Percentiles rank a stretch among this genome's conserved stretches.
phyloP scores from a whole-genome alignment of 108 stramenopile genomes.

The Skeletonema costatum region DNA sequence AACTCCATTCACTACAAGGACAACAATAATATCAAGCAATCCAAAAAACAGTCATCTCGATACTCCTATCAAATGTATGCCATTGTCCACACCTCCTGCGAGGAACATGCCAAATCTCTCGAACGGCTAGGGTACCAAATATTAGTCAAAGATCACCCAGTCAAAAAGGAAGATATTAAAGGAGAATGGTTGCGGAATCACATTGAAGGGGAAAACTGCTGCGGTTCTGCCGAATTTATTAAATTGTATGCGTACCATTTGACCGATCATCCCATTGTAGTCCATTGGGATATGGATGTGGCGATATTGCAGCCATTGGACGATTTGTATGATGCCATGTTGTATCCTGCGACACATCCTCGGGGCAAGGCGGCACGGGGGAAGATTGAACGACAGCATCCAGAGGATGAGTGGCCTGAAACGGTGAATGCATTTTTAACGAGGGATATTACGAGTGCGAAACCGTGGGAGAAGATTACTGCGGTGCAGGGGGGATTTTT shows the following conservation, averaged over 20 bases:
- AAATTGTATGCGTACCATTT: constrained; percentile 88
- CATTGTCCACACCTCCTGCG: constrained; percentile 67
- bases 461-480: constrained; percentile 23
- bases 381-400: constrained; percentile 46
- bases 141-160: constrained; percentile 50
- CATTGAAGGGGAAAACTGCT: constrained; percentile 67
- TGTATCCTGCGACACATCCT: constrained; percentile 37
- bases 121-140: constrained; percentile 54
- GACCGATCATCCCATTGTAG: constrained; percentile 60
- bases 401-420: constrained; percentile 20
- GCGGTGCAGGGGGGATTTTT: constrained; percentile 84
- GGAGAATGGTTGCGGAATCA: constrained; percentile 20
- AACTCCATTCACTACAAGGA: constrained; percentile 39
- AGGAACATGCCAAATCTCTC: constrained; percentile 52
- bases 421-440: constrained; percentile 48
- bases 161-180: constrained; percentile 42
- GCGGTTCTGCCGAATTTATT: constrained; percentile 84
- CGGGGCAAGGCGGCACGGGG: constrained; percentile 19
- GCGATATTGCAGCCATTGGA: constrained; percentile 64
- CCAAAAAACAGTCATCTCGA: constrained; percentile 10
- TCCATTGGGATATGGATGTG: constrained; percentile 74
- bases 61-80: constrained; percentile 70
- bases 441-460: constrained; percentile 60
- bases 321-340: constrained; percentile 70
- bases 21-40: neutral